Evolutionary conservation across 2,329 filamentous ascomycete genomes (phyloP).

Genomic region (Sporothrix schenckii): DNA sequence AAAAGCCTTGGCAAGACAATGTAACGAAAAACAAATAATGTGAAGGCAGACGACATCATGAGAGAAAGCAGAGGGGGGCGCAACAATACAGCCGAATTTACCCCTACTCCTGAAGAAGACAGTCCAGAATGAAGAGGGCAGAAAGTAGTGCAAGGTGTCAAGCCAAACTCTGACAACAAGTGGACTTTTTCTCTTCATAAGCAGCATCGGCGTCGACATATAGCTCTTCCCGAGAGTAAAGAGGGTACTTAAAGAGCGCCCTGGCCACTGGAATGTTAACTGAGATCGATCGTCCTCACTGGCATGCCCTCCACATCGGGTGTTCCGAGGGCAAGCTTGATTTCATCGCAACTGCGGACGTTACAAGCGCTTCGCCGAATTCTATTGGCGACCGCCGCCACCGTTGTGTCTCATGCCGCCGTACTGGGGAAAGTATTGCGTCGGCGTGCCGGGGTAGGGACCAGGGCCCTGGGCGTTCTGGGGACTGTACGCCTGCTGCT

Average conservation of each 20-base stretch:
- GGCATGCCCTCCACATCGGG: not conserved
- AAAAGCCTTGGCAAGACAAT: not conserved
- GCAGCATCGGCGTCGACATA: not conserved
- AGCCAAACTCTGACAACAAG: not conserved
- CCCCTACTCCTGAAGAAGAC: constrained; percentile 20
- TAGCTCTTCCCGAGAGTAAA: not conserved
- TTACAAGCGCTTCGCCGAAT: constrained; percentile 37
- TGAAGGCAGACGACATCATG: not conserved
- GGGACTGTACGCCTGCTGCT: constrained; percentile 66
- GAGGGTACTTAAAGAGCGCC: not conserved
- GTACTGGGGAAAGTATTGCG: constrained; percentile 90
- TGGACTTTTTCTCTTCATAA: not conserved
- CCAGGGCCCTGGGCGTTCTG: constrained; percentile 73
- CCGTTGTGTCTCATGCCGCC: constrained; percentile 45
- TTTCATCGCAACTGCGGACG: not conserved
- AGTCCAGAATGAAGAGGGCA: not conserved
- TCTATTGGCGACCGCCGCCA: constrained; percentile 60
- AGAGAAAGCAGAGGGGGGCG: not conserved
- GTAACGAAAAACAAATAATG: not conserved
- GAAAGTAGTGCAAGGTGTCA: not conserved
- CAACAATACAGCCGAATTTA: not conserved
- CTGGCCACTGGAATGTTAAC: not conserved
- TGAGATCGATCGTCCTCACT: not conserved
- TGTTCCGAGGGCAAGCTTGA: not conserved
- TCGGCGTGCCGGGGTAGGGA: constrained; percentile 73